A percentile compares a stretch with the other conserved stretches of the same genome.
Evolutionary conservation across 495 filamentous ascomycete genomes (phyloP).

Genomic region (Lophium mytilinum): DNA sequence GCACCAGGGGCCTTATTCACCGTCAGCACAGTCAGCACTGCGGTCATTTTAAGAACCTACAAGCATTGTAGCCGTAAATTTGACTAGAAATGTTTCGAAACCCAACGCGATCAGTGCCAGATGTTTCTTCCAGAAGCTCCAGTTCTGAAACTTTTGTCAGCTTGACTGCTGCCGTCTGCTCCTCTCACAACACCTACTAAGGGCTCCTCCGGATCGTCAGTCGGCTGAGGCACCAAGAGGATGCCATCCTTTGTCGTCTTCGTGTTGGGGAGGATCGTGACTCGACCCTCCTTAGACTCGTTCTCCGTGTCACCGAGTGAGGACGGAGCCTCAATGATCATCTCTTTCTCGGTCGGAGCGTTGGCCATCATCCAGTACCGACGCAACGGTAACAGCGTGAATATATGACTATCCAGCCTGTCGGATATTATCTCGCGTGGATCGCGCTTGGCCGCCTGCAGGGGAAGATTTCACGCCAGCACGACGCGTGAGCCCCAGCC

Average conservation of each 20-base stretch:
- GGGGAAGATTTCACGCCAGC: no score
- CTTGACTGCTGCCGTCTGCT: background rate
- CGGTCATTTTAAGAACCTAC: background rate
- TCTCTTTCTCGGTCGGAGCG: no score
- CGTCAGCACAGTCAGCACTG: no score
- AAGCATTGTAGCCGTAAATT: constrained; percentile 1
- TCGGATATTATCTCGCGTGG: no score
- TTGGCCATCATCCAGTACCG: no score
- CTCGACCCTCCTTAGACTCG: no score
- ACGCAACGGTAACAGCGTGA: no score
- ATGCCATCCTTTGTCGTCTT: constrained; percentile 8
- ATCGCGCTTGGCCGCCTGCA: no score
- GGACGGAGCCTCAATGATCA: no score
- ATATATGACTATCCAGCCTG: no score
- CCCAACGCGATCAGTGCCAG: background rate
- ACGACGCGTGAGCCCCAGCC: no score
- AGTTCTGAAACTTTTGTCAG: background rate
- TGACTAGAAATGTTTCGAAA: constrained; percentile 3
- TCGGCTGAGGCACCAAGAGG: constrained; percentile 4
- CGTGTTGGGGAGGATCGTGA: background rate
- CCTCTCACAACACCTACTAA: background rate
- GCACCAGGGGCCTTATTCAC: background rate
- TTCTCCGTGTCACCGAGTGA: no score
- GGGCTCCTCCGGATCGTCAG: constrained; percentile 1
- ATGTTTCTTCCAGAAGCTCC: constrained; percentile 4